A percentile compares a stretch with the other conserved stretches of the same genome.
Conservation (phyloP, 2,329 filamentous ascomycete genomes). For the Trichoderma atroviride region DNA sequence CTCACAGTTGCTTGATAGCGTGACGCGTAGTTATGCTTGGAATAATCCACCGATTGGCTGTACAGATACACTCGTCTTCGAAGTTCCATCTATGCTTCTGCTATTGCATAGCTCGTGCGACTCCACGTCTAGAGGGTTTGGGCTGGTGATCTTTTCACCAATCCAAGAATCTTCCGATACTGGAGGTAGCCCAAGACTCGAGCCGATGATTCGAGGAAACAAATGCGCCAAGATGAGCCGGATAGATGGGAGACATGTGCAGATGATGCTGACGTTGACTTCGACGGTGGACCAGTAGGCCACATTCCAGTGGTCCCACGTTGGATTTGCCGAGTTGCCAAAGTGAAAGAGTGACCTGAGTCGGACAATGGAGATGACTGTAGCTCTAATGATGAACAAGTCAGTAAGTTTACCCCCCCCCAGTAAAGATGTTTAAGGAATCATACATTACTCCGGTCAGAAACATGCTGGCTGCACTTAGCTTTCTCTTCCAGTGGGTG, state of each 20-base stretch:
- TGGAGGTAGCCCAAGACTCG: background rate
- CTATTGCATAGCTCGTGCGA: conserved; percentile 14
- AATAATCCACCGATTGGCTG: background rate
- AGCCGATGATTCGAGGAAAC: conserved; percentile 29
- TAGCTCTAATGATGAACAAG: conserved; percentile 32
- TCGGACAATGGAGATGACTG: conserved; percentile 38
- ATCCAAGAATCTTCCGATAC: background rate
- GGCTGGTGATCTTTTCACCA: conserved; percentile 2
- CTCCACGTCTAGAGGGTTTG: conserved; percentile 13
- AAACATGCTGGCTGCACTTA: conserved; percentile 49
- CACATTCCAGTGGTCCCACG: conserved; percentile 37
- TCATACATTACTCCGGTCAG: conserved; percentile 45
- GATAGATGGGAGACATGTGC: conserved; percentile 41
- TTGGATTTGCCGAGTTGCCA: conserved; percentile 36
- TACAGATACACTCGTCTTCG: conserved; percentile 14
- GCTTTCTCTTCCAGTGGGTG: conserved; percentile 46
- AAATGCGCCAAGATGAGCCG: conserved; percentile 36
- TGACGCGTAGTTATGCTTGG: background rate
- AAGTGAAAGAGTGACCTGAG: conserved; percentile 36
- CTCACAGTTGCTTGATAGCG: too few species aligned
- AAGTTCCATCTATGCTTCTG: background rate
- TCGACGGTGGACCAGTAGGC: conserved; percentile 42
- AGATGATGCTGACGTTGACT: conserved; percentile 43
- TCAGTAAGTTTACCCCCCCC: background rate
- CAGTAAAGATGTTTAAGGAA: too few species aligned